These are phyloP conservation scores for Lactifluus volemus DNA, from an alignment of 768 basidiomycete species.

Conservation along the genomic window DNA sequence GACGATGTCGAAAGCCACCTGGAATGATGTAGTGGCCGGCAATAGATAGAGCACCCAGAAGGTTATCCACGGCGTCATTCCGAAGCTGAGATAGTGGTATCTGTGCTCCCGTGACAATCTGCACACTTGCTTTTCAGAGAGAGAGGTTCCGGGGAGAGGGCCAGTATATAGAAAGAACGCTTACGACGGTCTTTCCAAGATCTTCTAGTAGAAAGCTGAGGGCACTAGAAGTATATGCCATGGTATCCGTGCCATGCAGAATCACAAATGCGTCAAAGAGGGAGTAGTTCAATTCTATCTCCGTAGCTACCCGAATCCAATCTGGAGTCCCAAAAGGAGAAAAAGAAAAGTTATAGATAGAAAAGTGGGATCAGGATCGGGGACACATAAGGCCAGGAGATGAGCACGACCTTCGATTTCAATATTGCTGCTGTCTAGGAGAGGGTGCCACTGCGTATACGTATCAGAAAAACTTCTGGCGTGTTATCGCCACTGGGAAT, in stretches of 20 bases:
- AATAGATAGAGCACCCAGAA: conserved; percentile 81
- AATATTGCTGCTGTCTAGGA: conserved; percentile 86
- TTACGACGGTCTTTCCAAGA: conserved; percentile 82
- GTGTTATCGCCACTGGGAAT: background rate
- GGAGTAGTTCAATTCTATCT: conserved; percentile 87
- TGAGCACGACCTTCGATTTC: conserved; percentile 55
- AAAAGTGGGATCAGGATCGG: background rate
- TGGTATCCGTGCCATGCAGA: conserved; percentile 87
- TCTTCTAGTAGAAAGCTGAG: conserved; percentile 89
- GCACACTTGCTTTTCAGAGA: background rate
- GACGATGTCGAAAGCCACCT: conserved; percentile 35
- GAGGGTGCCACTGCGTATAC: conserved; percentile 63
- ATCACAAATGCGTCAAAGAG: conserved; percentile 86
- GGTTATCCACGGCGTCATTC: conserved; percentile 92
- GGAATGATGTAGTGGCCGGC: conserved; percentile 91
- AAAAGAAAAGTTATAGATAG: background rate
- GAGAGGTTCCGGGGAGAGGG: background rate
- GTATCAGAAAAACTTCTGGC: conserved; percentile 6
- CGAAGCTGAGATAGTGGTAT: conserved; percentile 85
- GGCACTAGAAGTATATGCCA: conserved; percentile 84
- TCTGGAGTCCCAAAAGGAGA: conserved; percentile 34
- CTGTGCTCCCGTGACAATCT: conserved; percentile 91
- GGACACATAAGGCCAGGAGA: background rate
- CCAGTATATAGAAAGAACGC: conserved; percentile 9
- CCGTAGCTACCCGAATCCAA: conserved; percentile 85